Evolutionary conservation across 2,329 filamentous ascomycete species (phyloP).

Genomic region (Sporothrix brunneoviolacea): DNA sequence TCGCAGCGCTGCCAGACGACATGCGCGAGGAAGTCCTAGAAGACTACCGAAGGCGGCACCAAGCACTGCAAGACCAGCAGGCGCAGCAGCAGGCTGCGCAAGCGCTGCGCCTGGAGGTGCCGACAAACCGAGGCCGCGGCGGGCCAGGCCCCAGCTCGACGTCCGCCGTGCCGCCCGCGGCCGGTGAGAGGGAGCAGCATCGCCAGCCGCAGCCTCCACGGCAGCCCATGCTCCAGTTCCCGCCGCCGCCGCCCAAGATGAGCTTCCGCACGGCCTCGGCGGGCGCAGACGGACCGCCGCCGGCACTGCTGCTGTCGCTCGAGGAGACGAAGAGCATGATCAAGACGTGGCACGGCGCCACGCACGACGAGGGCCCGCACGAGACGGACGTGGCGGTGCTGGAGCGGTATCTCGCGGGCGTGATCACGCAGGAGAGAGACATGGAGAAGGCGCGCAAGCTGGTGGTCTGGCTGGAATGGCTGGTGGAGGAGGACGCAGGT

Average conservation of each 20-base stretch:
- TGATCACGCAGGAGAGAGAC: slow-evolving; percentile 70
- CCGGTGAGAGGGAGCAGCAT: no score
- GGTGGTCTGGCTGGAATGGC: slow-evolving; percentile 61
- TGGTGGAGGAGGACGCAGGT: slow-evolving; percentile 43
- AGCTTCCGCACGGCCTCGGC: slow-evolving; percentile 39
- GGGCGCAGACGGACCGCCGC: slow-evolving; percentile 14
- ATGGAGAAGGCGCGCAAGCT: slow-evolving; percentile 86
- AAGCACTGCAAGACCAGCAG: slow-evolving; percentile 1
- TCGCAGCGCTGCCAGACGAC: slow-evolving; percentile 76
- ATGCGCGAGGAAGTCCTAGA: slow-evolving; percentile 70
- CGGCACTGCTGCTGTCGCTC: slow-evolving; percentile 33
- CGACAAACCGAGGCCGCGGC: slow-evolving; percentile 21
- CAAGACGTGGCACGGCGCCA: slow-evolving; percentile 68
- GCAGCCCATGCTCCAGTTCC: slow-evolving; percentile 40
- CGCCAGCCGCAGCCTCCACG: no score
- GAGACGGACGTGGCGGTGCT: slow-evolving; percentile 69
- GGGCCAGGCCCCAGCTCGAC: no score
- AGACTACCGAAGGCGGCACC: slow-evolving; percentile 55
- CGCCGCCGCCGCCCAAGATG: slow-evolving; percentile 38
- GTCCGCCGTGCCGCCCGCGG: no score
- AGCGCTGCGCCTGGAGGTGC: slow-evolving; percentile 42
- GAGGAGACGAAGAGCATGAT: slow-evolving; percentile 67
- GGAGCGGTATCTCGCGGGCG: slow-evolving; percentile 61
- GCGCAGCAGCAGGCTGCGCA: slow-evolving; percentile 25
- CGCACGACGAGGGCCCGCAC: slow-evolving; percentile 69